Evolutionary conservation across 495 filamentous ascomycete genomes (phyloP), one percentile per base, ranked within the genome.

Genomic region (Neurospora africana): DNA sequence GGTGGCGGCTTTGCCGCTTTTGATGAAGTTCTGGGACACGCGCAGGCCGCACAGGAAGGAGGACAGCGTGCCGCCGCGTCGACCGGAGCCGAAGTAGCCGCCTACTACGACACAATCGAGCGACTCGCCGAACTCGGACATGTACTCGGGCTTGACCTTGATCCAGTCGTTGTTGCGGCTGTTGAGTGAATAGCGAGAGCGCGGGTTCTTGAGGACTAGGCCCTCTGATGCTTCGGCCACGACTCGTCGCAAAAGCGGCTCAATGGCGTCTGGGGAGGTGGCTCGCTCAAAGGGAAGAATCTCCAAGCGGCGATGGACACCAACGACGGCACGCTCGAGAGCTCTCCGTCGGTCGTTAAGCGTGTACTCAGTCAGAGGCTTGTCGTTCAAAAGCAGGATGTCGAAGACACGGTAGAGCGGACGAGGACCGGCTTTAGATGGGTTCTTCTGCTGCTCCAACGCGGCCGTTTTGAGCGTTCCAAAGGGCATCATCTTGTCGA

Each of bases 131-230:
- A 94, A 98, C 74, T 97, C 95, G 33, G 89, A 90, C 95, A 99
- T 98, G 81, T 99, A 99, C 72, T 99, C 95, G 6, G 95, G 95
- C 79, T 99, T 99, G 23, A 99, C 94, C 79, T 99, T 99, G 84
- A 98, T 92, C 95, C 95, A 99, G 83, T 97, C 91, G 76, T 98
- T 93, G 77, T 95, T 95, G 37, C 95, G 92, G 74, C 93, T 91
- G 79, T 97, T 97, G 38, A 97, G 84, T 35, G 89, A 87, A 78
- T 99, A 99, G 68, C 87, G 83, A 3, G 93, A 95, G 15, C 91
- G 86, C 6, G 95, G 95, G 76, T 97, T 98, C 82, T 99, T 99
- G 71, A 99, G 83, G 0, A 99, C 94, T 8, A 99, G 83, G 5
- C 95, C 95, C 79, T 99, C 95, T 4, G 92, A 93, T 2, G 93